Base-by-base conservation (phyloP, 2,329 filamentous ascomycete genomes). In the Aspergillus thermomutatus region DNA sequence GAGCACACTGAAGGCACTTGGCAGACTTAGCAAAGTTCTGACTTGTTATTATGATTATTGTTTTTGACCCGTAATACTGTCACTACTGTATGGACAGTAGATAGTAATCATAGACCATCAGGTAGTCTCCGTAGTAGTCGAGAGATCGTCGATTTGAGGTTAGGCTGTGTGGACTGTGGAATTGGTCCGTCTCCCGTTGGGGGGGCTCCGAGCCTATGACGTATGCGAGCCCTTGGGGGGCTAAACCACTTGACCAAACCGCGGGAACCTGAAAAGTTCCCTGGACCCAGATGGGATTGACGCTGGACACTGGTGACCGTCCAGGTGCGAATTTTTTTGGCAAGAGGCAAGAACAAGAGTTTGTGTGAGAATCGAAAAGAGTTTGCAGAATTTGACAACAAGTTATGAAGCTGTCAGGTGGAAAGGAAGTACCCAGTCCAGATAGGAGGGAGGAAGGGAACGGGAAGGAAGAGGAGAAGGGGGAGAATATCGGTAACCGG, bases 141-240 rank as follows among this genome's bases (percentile, higher is more conserved):
- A 37, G 11, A 58, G 62, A 66, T 63, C 63, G 55, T 56, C 56
- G 61, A 60, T 61, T 64, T 63, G 59, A 60, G 60, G 48, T 60
- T 54, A 55, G 47, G 45, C 55, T 45, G 43, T 53, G 49, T 59
- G 54, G 59, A 61, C 28, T 53, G 49, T 59, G 54, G 59, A 61
- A 64, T 65, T 66, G 64, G 59, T 56, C 62, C 60, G 61, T 64
- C 63, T 65, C 64, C 56, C n/a, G n/a, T n/a, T n/a, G 59, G 65
- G 66, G 65, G 61, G 62, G 59, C 54, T 59, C 54, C 31, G 31
- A 57, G 57, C 57, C 55, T 65, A 72, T 72, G 69, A 72, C 70
- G 70, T 72, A 70, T 64, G 28, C 50, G 46, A 56, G 64, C 60
- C 63, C 57, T 62, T 64, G 60, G 56, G 57, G 56, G 56, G 40